Percentiles rank a stretch among this genome's conserved stretches.
These are phyloP conservation scores for Alternaria triticimaculans DNA, from an alignment of 2,329 filamentous ascomycete species.

Conservation along the genomic window DNA sequence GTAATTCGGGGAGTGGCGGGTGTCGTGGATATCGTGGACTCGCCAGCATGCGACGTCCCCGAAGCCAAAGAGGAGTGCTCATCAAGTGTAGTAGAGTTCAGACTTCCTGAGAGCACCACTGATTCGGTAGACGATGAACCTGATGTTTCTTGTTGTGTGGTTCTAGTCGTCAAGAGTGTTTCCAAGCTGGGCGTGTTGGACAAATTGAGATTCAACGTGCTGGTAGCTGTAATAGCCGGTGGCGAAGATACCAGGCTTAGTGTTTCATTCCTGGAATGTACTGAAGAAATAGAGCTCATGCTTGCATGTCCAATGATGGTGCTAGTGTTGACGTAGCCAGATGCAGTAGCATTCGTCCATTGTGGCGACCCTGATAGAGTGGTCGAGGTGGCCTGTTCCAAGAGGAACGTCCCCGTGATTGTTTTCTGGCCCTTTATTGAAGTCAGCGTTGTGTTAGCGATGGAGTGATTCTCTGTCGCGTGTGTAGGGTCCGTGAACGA, in stretches of 20 bases:
- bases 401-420: not conserved
- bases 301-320: not conserved
- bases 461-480: not conserved
- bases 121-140: not conserved
- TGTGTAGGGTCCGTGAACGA: not conserved
- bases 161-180: not conserved
- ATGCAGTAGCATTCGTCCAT: not conserved
- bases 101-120: not conserved
- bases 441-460: not conserved
- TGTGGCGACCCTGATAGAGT: not conserved
- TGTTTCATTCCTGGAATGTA: not conserved
- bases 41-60: not conserved
- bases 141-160: not conserved
- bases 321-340: not conserved
- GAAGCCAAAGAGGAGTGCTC: not conserved
- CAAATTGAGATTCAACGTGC: not conserved
- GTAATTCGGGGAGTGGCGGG: not conserved
- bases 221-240: not conserved
- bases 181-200: not conserved
- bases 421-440: not conserved
- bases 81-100: not conserved
- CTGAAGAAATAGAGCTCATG: not conserved
- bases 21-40: not conserved
- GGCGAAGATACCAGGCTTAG: not conserved
- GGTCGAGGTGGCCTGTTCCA: not conserved